Conservation (phyloP, 139 green algal species). For the Mychonastes homosphaera region DNA sequence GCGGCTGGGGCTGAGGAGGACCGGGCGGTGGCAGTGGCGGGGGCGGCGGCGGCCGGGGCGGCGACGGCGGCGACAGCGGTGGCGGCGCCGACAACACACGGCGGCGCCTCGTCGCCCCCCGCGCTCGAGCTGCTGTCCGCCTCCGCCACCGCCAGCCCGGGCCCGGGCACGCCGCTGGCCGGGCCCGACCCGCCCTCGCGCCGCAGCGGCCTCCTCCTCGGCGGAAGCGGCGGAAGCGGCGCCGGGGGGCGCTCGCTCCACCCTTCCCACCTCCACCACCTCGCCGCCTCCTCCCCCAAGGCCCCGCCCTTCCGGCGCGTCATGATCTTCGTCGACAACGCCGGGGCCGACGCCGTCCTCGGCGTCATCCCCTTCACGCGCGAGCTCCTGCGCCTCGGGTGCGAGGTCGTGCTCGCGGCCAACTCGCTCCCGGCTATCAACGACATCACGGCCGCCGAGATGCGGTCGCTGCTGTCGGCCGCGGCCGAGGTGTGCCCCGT, state of each 20-base stretch:
- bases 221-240: background rate
- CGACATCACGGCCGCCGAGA: conserved; percentile 87
- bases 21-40: no score
- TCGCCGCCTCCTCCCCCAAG: background rate
- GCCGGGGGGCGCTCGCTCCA: background rate
- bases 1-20: no score
- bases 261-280: background rate
- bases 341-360: conserved; percentile 88
- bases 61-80: no score
- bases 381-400: conserved; percentile 77
- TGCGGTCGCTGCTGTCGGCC: conserved; percentile 40
- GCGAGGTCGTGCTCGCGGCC: conserved; percentile 85
- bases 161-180: no score
- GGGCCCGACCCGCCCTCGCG: no score
- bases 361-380: conserved; percentile 90
- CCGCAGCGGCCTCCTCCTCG: no score
- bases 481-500: conserved; percentile 43
- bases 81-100: no score
- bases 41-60: no score
- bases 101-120: no score
- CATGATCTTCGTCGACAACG: conserved; percentile 97
- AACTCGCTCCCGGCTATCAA: conserved; percentile 96
- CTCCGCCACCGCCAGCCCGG: no score
- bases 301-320: conserved; percentile 50
- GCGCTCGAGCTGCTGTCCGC: no score